Evolutionary conservation across 1,284 basidiomycete species (phyloP).

Genomic region (Veloporphyrellus conicus): DNA sequence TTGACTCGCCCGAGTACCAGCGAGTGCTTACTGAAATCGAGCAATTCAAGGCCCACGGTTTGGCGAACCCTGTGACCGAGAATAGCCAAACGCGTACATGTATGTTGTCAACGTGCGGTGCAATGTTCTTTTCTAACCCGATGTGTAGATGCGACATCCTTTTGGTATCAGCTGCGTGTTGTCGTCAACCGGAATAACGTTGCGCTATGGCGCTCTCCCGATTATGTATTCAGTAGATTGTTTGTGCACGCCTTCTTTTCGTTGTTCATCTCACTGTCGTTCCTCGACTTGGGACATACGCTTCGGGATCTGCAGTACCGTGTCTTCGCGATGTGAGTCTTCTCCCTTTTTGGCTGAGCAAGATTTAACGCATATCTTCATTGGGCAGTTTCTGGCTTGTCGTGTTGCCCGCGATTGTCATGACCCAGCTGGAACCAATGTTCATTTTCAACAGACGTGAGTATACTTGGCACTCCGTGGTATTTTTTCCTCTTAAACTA

Average conservation of each 20-base stretch:
- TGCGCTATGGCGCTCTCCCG: conserved; percentile 78
- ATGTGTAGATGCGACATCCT: conserved; percentile 67
- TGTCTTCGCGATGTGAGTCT: conserved; percentile 68
- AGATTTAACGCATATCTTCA: background rate
- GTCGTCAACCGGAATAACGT: conserved; percentile 73
- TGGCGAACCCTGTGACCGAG: conserved; percentile 38
- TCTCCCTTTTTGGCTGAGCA: background rate
- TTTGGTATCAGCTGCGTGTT: conserved; percentile 72
- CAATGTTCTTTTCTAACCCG: background rate
- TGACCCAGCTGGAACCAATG: conserved; percentile 79
- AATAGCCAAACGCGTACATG: conserved; percentile 43
- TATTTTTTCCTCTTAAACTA: background rate
- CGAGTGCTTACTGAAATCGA: conserved; percentile 41
- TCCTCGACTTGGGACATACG: conserved; percentile 70
- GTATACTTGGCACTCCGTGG: conserved; percentile 16
- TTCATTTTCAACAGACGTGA: conserved; percentile 77
- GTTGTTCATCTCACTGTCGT: conserved; percentile 77
- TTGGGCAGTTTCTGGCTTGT: conserved; percentile 58
- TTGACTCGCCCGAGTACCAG: conserved; percentile 47
- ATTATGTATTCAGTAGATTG: conserved; percentile 80
- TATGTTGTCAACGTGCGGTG: conserved; percentile 31
- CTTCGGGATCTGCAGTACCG: conserved; percentile 78
- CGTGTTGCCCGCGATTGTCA: conserved; percentile 72
- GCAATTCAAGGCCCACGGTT: conserved; percentile 42
- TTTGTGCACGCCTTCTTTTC: conserved; percentile 77